These are phyloP conservation scores for Mortierella sp. DNA, from an alignment of 371 early-diverging fungal genomes.

Conservation along the genomic window DNA sequence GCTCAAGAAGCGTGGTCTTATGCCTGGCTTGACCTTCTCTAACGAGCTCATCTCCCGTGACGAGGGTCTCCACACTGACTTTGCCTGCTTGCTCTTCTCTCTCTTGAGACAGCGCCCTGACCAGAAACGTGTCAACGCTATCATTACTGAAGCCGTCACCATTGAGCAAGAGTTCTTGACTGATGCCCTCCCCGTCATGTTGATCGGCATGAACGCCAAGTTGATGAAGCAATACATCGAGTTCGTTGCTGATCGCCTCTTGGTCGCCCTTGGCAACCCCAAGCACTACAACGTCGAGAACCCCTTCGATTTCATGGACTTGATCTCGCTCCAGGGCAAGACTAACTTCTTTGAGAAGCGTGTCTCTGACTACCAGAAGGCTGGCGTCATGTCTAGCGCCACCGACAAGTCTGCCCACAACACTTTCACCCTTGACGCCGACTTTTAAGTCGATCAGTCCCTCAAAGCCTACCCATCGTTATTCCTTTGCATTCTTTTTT, in stretches of 20 bases:
- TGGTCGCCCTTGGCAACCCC: conserved; percentile 91
- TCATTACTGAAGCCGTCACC: conserved; percentile 94
- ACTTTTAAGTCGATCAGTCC: conserved; percentile 69
- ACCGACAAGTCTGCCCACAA: conserved; percentile 67
- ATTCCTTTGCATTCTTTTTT: neutral
- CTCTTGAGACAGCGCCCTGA: conserved; percentile 87
- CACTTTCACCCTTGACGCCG: conserved; percentile 86
- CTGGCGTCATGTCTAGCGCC: conserved; percentile 88
- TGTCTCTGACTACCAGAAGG: conserved; percentile 99
- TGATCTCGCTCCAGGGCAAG: conserved; percentile 99
- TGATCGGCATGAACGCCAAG: conserved; percentile 99
- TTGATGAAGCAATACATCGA: conserved; percentile 99
- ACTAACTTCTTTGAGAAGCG: conserved; percentile 99
- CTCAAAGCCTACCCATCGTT: neutral
- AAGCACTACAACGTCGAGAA: conserved; percentile 95
- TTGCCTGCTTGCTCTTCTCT: conserved; percentile 98
- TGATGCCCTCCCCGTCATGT: conserved; percentile 94
- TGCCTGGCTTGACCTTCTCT: conserved; percentile 99
- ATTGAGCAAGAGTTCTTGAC: conserved; percentile 98
- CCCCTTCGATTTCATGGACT: conserved; percentile 99
- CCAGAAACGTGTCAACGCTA: conserved; percentile 75
- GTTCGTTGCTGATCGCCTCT: conserved; percentile 98
- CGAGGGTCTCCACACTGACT: conserved; percentile 99
- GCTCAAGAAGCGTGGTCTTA: conserved; percentile 99
- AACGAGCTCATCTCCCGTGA: conserved; percentile 99